phyloP scores from a whole-genome alignment of 2,329 filamentous ascomycete genomes.

The Colletotrichum sp. region DNA sequence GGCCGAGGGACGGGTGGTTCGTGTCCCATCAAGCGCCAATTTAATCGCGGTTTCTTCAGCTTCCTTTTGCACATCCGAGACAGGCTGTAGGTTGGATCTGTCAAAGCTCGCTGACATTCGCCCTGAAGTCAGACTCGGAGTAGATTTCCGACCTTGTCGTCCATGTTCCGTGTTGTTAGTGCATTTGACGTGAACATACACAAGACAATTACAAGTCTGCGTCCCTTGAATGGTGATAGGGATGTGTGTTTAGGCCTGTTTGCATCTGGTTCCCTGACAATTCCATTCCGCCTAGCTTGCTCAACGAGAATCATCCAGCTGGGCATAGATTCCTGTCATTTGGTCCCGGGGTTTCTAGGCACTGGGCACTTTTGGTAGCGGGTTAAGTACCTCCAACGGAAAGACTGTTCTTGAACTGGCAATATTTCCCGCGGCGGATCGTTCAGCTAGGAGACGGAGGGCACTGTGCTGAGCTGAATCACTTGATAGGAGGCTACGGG shows the following conservation, averaged over 20 bases:
- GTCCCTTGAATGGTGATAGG: no score
- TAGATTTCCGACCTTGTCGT: neutral
- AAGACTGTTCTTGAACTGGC: neutral
- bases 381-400: neutral
- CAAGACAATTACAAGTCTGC: neutral
- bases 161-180: neutral
- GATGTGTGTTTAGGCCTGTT: no score
- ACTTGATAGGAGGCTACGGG: fast-evolving
- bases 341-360: fast-evolving
- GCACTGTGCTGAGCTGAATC: neutral
- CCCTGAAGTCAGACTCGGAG: neutral
- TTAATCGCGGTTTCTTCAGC: fast-evolving
- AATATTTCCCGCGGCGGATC: neutral
- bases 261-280: no score
- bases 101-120: neutral
- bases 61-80: neutral
- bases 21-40: neutral
- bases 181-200: neutral
- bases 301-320: no score
- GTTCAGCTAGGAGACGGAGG: neutral
- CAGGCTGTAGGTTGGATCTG: neutral
- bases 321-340: no score
- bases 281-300: no score
- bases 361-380: neutral
- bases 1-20: neutral